Evolutionary conservation across 1,284 basidiomycete genomes (phyloP), one percentile per base, ranked within the genome.

Genomic region (Neonothopanus nambi): DNA sequence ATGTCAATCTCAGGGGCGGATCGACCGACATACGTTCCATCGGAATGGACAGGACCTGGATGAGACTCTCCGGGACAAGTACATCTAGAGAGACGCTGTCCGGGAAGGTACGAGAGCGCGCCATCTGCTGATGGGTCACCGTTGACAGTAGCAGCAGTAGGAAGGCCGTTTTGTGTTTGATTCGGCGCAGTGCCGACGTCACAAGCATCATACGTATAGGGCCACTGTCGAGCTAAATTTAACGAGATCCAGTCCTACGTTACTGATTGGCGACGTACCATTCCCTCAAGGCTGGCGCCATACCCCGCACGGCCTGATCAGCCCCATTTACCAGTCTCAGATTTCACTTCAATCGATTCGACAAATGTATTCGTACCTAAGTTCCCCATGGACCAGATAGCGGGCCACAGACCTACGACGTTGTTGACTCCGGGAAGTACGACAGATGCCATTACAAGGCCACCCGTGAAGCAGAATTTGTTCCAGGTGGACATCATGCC

Each of bases 391-490:
- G 82, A 77, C 86, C 86, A 92, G 0, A 88, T 69, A 40, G 84
- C 85, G 9, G 87, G 86, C 87, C 86, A 91, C 26, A 88, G 70
- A 2, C 82, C 83, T 47, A 71, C 65, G 36, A 79, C 63, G 53
- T 79, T 77, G 63, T 80, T 84, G 15, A 72, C 71, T 1, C 95
- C 96, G 0, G 96, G 95, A 7, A 98, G 73, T n/a, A 80, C 81
- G n/a, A 95, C 84, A 5, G 80, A 78, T 4, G 81, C 79, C 62
- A 87, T 81, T 43, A 93, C 71, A 54, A 91, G 73, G 20, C 91
- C 91, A 33, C 93, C 92, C 1, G 90, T 94, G 72, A 98, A 98
- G 71, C 95, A 98, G 64, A 98, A 91, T 69, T 97, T 93, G 69
- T 94, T 94, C 92, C 92, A 93, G 9, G 80, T 80, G 23, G 84